Percentiles rank a stretch among this genome's conserved stretches.
Evolutionary conservation across 495 filamentous ascomycete genomes (phyloP).

Genomic region (Gamarada debralockiae): DNA sequence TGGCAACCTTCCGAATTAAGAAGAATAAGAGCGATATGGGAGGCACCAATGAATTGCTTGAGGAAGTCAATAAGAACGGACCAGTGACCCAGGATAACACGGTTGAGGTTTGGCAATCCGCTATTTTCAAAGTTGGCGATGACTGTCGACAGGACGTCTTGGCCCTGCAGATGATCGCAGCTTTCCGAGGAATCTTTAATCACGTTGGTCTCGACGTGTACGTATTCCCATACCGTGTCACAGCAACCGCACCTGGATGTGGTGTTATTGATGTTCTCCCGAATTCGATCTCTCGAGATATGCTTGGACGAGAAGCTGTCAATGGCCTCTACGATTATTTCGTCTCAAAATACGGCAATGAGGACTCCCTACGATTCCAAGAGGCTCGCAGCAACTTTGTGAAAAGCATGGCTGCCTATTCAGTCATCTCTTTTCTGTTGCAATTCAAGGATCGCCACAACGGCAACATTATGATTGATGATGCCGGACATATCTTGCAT

Average conservation of each 20-base stretch:
- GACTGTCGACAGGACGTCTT: conserved; percentile 97
- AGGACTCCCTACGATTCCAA: conserved; percentile 91
- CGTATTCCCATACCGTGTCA: conserved; percentile 96
- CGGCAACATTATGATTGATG: conserved; percentile 99
- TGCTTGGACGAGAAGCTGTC: conserved; percentile 95
- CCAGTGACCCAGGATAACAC: conserved; percentile 35
- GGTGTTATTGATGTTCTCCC: conserved; percentile 97
- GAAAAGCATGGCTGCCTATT: conserved; percentile 99
- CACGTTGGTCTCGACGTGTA: conserved; percentile 91
- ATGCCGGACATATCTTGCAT: conserved; percentile 94
- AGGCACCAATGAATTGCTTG: conserved; percentile 40
- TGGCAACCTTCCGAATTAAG: conserved; percentile 97
- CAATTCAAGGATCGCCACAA: conserved; percentile 99
- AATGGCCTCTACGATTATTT: conserved; percentile 99
- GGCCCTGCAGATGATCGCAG: conserved; percentile 94
- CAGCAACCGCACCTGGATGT: conserved; percentile 96
- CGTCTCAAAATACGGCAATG: conserved; percentile 91
- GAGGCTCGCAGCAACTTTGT: conserved; percentile 96
- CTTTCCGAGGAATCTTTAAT: conserved; percentile 95
- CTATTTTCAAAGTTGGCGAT: conserved; percentile 99
- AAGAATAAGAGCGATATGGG: conserved; percentile 56
- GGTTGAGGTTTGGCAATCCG: conserved; percentile 95
- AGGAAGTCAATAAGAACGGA: conserved; percentile 22
- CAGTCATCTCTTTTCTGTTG: conserved; percentile 92
- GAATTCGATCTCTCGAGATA: conserved; percentile 96